A percentile compares a stretch with the other conserved stretches of the same genome.
Evolutionary conservation across 2,329 filamentous ascomycete genomes (phyloP).

Genomic region (Septoria linicola): DNA sequence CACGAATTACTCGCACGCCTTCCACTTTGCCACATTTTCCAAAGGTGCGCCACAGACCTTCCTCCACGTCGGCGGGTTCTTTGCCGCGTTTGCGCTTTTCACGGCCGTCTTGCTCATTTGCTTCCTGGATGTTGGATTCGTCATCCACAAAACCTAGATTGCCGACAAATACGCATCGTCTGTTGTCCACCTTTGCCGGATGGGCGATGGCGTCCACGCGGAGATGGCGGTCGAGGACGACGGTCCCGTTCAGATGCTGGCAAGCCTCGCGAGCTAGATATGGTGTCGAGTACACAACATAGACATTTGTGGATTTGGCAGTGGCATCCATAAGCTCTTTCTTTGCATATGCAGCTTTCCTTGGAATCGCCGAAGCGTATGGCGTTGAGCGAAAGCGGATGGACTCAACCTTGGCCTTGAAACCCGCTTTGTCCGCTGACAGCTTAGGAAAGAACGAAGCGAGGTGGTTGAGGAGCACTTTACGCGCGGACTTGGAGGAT

Average conservation of each 20-base stretch:
- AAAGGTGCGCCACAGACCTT: constrained; percentile 86
- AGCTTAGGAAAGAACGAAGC: constrained; percentile 66
- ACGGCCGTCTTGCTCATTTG: constrained; percentile 61
- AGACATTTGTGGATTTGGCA: constrained; percentile 90
- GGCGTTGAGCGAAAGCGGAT: constrained; percentile 92
- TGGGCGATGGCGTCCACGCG: constrained; percentile 89
- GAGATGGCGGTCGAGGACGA: constrained; percentile 82
- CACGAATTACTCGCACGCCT: constrained; percentile 87
- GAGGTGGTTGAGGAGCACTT: constrained; percentile 72
- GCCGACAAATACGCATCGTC: constrained; percentile 91
- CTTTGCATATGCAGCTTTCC: constrained; percentile 90
- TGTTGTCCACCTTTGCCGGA: constrained; percentile 76
- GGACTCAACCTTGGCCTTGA: constrained; percentile 75
- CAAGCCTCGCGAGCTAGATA: constrained; percentile 74
- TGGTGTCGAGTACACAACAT: constrained; percentile 79
- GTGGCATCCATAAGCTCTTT: constrained; percentile 88
- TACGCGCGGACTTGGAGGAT: constrained; percentile 76
- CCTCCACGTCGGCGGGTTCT: constrained; percentile 79
- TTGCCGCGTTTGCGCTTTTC: constrained; percentile 67
- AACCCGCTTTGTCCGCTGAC: constrained; percentile 46
- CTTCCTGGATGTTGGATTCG: constrained; percentile 65
- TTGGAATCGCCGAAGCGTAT: constrained; percentile 78
- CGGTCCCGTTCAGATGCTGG: constrained; percentile 74
- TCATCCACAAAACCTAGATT: constrained; percentile 96
- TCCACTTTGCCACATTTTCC: constrained; percentile 77